A percentile compares a stretch with the other conserved stretches of the same genome.
Evolutionary conservation across 345 rosid species (phyloP).

Genomic region (Ceriops zippeliana): DNA sequence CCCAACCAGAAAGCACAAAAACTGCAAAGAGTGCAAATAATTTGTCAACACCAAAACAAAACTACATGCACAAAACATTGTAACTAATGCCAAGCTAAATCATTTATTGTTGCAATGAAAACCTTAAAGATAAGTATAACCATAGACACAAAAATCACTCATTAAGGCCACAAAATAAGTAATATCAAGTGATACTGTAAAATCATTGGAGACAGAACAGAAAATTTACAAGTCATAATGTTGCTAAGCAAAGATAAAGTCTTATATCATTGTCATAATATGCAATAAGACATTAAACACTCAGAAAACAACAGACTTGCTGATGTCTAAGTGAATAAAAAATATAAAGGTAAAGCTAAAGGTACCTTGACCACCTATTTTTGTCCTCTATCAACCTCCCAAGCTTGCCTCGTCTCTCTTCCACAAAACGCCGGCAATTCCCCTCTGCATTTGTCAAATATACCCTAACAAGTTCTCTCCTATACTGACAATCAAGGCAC

Average conservation of each 20-base stretch:
- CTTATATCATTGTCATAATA: background rate
- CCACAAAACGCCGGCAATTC: constrained; percentile 78
- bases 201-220: background rate
- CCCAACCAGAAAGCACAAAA: constrained; percentile 82
- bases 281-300: background rate
- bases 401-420: constrained; percentile 71
- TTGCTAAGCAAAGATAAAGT: background rate
- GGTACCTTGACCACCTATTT: constrained; percentile 83
- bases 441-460: constrained; percentile 86
- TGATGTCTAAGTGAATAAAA: background rate
- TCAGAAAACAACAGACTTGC: background rate
- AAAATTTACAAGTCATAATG: background rate
- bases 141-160: background rate
- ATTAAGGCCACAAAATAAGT: background rate
- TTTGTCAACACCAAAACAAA: constrained; percentile 2
- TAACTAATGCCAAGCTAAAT: background rate
- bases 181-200: background rate
- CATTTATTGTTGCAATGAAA: background rate
- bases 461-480: constrained; percentile 91
- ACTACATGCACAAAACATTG: background rate
- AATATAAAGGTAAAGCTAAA: background rate
- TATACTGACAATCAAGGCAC: constrained; percentile 79
- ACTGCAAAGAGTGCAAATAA: constrained; percentile 46
- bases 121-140: background rate
- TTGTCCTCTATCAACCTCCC: constrained; percentile 72